Base-by-base conservation (phyloP, 345 rosid genomes). In the Excoecaria agallocha region DNA sequence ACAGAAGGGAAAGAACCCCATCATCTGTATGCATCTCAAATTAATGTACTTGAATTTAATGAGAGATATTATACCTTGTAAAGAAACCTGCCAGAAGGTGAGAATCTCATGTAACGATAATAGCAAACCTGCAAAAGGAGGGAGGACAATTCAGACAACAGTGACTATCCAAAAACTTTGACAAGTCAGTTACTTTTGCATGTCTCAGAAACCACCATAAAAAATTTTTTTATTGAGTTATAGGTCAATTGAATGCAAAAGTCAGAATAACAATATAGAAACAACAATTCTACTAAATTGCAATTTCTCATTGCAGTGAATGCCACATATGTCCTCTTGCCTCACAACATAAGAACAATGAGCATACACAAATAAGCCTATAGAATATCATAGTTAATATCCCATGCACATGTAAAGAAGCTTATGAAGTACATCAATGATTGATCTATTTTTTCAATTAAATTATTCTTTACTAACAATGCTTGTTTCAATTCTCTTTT, bases 21-120 rank as follows among this genome's bases (percentile, higher is more conserved):
- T 16, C 9, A 13, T 69, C 17, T 16, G 11, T 66, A 30, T 46
- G 58, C 54, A 66, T 43, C 4, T 45, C 56, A 62, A 75, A 22
- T 45, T 6, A 15, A 60, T 22, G 22, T 2, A 43, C n/a, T 74
- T 45, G 54, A 9, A 9, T 69, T 19, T 65, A 68, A 48, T 24
- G 55, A 76, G 70, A 76, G 70, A 71, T 71, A 73, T 71, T 50
- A 76, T 75, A 92, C 98, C 89, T 92, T 92, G 89, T 94, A 92
- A 64, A 94, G 92, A 82, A 94, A 94, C 76, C 88, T 88, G 50
- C 98, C 98, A 22, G 97, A 94, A 54, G 93, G 91, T 61, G 79
- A 94, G 84, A 94, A 91, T 78, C 94, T 89, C 76, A 94, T 80
- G 81, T 92, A 94, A 30, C 97, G 97, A 79, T 52, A 92, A 80